phyloP scores from a whole-genome alignment of 2,329 filamentous ascomycete species.

The Elsinoe ampelina region DNA sequence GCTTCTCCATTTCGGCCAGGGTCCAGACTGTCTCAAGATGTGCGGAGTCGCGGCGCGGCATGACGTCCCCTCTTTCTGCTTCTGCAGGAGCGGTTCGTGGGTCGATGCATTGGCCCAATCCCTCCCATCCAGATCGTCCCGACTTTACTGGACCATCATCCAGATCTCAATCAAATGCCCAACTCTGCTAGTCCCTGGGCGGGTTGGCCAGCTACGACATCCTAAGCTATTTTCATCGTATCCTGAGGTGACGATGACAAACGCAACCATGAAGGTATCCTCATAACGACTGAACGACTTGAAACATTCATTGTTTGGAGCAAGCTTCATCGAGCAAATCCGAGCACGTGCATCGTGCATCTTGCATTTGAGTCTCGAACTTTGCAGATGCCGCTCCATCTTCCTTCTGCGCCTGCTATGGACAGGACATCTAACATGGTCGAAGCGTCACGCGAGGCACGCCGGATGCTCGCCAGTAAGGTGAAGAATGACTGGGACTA shows the following conservation, averaged over 20 bases:
- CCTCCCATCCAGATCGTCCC: slow-evolving; percentile 8
- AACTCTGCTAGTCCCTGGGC: background rate
- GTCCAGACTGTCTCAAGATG: slow-evolving; percentile 4
- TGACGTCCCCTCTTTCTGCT: background rate
- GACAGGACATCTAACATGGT: slow-evolving; percentile 15
- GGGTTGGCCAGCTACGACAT: background rate
- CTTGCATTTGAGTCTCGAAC: background rate
- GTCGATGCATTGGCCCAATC: slow-evolving; percentile 4
- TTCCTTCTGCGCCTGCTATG: background rate
- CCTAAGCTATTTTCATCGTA: slow-evolving; percentile 10
- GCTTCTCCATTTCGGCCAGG: background rate
- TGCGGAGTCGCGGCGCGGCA: slow-evolving; percentile 5
- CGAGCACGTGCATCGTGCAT: slow-evolving; percentile 7
- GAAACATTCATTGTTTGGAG: background rate
- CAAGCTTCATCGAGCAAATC: background rate
- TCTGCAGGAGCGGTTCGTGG: background rate
- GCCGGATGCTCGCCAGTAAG: slow-evolving; percentile 33
- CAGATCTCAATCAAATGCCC: slow-evolving; percentile 6
- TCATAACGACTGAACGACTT: background rate
- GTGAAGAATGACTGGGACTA: slow-evolving; percentile 40
- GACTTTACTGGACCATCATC: slow-evolving; percentile 5
- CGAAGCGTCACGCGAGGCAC: slow-evolving; percentile 34
- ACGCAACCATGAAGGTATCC: slow-evolving; percentile 1
- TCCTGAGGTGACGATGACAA: slow-evolving; percentile 4
- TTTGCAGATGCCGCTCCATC: slow-evolving; percentile 3